These are phyloP conservation scores for Clarireedia hainanense DNA, from an alignment of 2,329 filamentous ascomycete species.

Conservation along the genomic window DNA sequence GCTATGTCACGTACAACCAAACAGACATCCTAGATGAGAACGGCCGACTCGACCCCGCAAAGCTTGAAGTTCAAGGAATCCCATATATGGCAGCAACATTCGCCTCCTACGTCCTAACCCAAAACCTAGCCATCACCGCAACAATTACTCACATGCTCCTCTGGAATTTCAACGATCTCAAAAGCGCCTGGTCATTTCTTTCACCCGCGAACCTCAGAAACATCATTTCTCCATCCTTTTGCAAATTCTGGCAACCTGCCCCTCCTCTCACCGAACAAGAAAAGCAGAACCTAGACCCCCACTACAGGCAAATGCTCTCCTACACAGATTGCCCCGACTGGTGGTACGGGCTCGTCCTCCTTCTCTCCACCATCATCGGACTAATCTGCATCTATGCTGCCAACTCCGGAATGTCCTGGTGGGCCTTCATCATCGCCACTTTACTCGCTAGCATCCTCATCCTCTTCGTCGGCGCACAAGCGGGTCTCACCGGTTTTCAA, in stretches of 20 bases:
- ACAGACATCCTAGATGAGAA: conserved; percentile 34
- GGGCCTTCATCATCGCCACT: conserved; percentile 24
- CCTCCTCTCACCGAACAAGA: neutral
- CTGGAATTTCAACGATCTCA: conserved; percentile 34
- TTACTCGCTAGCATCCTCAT: conserved; percentile 25
- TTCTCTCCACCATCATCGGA: conserved; percentile 38
- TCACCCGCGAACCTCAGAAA: conserved; percentile 17
- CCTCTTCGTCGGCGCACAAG: conserved; percentile 24
- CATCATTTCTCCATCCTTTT: conserved; percentile 16
- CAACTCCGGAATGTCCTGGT: conserved; percentile 38
- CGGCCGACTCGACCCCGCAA: conserved; percentile 31
- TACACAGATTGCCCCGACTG: conserved; percentile 48
- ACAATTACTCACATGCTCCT: conserved; percentile 37
- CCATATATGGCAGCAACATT: conserved; percentile 36
- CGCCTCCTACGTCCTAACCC: conserved; percentile 33
- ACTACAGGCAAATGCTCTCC: conserved; percentile 35
- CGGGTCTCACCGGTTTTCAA: conserved; percentile 39
- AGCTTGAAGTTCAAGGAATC: conserved; percentile 31
- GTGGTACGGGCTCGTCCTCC: conserved; percentile 46
- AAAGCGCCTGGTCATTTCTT: conserved; percentile 25
- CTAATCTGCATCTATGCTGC: conserved; percentile 41
- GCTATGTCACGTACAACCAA: conserved; percentile 35
- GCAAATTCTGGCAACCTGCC: conserved; percentile 18
- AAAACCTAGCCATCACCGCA: conserved; percentile 40
- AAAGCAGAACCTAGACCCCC: conserved; percentile 29